Evolutionary conservation across 768 basidiomycete genomes (phyloP), one percentile per base, ranked within the genome.

Genomic region (Mycena epipterygia): DNA sequence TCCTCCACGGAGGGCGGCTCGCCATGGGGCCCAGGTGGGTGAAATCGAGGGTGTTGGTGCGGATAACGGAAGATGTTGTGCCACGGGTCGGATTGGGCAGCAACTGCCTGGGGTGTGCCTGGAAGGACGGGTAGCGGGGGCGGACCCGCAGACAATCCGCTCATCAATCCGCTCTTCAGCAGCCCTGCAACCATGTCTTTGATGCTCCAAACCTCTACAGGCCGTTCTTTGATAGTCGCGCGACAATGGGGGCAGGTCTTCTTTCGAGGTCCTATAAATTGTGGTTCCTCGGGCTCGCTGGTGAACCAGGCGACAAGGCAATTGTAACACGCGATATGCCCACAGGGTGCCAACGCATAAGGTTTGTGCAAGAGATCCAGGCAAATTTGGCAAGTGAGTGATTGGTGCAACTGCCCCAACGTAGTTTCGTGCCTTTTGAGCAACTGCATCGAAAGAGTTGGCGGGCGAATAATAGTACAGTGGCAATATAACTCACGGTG

Each of bases 291-390:
- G 12, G 79, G 80, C 29, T 84, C 77, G 39, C 86, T 84, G 5
- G 87, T 90, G 79, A 95, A 95, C 94, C 94, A 95, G 37, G 86
- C 85, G 21, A 95, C 85, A 14, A 95, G 89, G 75, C 94, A 94
- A 19, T 80, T 76, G 68, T 94, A 87, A 74, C 93, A 95, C 4
- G 89, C 88, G 55, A 92, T 82, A 70, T 94, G 93, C 6, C 93
- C 93, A 67, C 93, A 95, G 0, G 93, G 93, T 0, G 91, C 86
- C 23, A 94, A 88, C 0, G 92, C 89, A 71, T 89, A 95, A 0
- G 94, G 93, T 71, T 87, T 89, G 77, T 91, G 84, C 78, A 95
- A 84, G 27, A 93, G 81, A 73, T 94, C 93, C 30, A 94, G 83
- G 76, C 94, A 95, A 70, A 95, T 91, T 78, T 94, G 92, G 69